Percentiles rank a stretch among this genome's conserved stretches.
Evolutionary conservation across 345 rosid genomes (phyloP).

Genomic region (Alliaria petiolata): DNA sequence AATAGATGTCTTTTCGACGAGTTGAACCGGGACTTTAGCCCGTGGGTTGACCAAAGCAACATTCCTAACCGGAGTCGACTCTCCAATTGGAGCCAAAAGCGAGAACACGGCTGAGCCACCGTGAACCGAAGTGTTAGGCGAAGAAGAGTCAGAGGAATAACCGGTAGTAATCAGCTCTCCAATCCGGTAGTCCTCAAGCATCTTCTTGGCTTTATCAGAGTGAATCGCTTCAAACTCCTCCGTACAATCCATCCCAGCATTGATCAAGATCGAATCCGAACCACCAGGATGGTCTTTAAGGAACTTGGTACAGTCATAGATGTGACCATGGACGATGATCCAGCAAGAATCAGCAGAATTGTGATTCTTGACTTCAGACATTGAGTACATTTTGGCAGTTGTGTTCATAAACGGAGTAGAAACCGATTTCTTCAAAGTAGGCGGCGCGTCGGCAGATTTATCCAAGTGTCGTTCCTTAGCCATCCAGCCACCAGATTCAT

Average conservation of each 20-base stretch:
- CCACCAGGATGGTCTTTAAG: conserved; percentile 93
- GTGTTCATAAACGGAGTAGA: conserved; percentile 90
- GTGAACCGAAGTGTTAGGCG: conserved; percentile 64
- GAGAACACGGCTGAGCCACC: conserved; percentile 40
- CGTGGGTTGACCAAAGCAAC: conserved; percentile 66
- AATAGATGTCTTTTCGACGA: conserved; percentile 55
- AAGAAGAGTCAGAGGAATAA: conserved; percentile 58
- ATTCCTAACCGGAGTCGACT: conserved; percentile 34
- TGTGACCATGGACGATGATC: conserved; percentile 89
- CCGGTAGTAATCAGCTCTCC: conserved; percentile 62
- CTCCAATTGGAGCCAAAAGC: conserved; percentile 59
- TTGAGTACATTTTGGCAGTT: conserved; percentile 50
- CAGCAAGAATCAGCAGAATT: conserved; percentile 71
- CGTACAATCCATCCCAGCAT: conserved; percentile 85
- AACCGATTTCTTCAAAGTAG: conserved; percentile 62
- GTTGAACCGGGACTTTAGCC: conserved; percentile 73
- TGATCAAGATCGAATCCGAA: conserved; percentile 74
- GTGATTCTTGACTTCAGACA: conserved; percentile 69
- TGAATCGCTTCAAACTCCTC: conserved; percentile 96
- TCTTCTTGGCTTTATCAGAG: conserved; percentile 80
- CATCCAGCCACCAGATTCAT: conserved; percentile 98
- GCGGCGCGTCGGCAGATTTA: conserved; percentile 40
- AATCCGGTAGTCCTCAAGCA: conserved; percentile 69
- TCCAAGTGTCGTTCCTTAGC: conserved; percentile 75
- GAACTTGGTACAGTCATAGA: conserved; percentile 83